Conservation (phyloP, 352 stramenopile genomes). For the Plasmopara viticola region DNA sequence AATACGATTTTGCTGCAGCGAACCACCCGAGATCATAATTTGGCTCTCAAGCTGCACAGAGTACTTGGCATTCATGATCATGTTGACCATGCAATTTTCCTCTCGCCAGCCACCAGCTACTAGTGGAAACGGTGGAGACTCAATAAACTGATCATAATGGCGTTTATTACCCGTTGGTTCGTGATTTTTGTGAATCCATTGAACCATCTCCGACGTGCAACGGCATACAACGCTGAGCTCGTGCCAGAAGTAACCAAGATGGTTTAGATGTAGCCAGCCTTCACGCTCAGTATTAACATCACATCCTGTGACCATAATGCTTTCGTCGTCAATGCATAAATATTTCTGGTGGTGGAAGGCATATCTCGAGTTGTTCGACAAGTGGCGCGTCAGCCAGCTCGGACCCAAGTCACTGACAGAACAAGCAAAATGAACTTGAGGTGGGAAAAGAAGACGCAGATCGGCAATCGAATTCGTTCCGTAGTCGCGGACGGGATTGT, state of each 20-base stretch:
- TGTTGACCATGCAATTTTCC: constrained; percentile 78
- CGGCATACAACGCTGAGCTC: constrained; percentile 54
- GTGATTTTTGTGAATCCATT: constrained; percentile 61
- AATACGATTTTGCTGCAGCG: constrained; percentile 67
- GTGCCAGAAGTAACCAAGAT: constrained; percentile 82
- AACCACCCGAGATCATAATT: constrained; percentile 72
- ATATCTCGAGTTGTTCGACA: constrained; percentile 80
- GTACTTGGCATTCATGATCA: constrained; percentile 60
- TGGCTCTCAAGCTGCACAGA: constrained; percentile 75
- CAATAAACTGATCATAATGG: constrained; percentile 52
- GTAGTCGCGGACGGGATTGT: constrained; percentile 71
- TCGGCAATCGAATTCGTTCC: constrained; percentile 50
- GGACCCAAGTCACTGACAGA: constrained; percentile 65
- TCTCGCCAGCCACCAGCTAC: constrained; percentile 68
- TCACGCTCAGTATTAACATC: too few relatives aligned
- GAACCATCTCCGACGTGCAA: constrained; percentile 47
- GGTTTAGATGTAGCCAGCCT: constrained; percentile 28
- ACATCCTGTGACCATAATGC: too few relatives aligned
- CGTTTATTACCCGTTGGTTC: background rate
- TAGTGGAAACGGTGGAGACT: constrained; percentile 56
- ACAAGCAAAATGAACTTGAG: constrained; percentile 44
- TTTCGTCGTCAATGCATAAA: constrained; percentile 8
- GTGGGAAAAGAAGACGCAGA: constrained; percentile 39
- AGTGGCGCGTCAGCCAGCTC: constrained; percentile 28
- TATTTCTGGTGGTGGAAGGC: constrained; percentile 84